phyloP scores from a whole-genome alignment of 345 rosid species.

The Leavenworthia alabamica region DNA sequence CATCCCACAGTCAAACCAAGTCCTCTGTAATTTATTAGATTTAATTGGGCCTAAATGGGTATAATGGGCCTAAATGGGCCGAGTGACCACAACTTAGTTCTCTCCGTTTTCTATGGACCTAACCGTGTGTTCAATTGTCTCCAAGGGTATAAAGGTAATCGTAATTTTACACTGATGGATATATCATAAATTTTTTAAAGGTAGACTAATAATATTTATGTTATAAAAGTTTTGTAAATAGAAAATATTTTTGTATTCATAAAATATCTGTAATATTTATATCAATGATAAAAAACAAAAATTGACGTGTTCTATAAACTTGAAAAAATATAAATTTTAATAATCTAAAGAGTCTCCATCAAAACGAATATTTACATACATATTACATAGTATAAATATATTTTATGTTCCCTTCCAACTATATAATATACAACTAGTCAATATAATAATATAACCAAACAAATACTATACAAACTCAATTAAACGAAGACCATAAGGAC shows the following conservation, averaged over 20 bases:
- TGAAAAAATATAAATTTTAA: not conserved
- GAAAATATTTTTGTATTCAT: too few species aligned
- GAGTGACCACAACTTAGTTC: not conserved
- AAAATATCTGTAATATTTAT: too few species aligned
- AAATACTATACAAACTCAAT: conserved; percentile 2
- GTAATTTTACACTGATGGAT: too few species aligned
- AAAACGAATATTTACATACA: too few species aligned
- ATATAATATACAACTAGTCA: too few species aligned
- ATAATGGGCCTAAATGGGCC: not conserved
- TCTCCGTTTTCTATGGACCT: too few species aligned
- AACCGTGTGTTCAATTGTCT: too few species aligned
- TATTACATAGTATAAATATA: not conserved
- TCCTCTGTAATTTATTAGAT: not conserved
- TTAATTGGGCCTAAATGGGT: not conserved
- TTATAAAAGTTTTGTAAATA: too few species aligned
- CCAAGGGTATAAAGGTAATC: too few species aligned
- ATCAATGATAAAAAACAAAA: too few species aligned
- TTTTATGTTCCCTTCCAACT: conserved; percentile 5
- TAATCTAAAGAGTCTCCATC: conserved; percentile 8
- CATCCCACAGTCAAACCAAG: conserved; percentile 4
- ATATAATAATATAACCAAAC: not conserved
- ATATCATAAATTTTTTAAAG: too few species aligned
- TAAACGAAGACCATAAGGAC: conserved; percentile 20
- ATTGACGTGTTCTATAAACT: conserved; percentile 14
- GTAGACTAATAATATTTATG: too few species aligned